These are phyloP conservation scores for Kwoniella botswanensis DNA, from an alignment of 768 basidiomycete species.

Conservation along the genomic window DNA sequence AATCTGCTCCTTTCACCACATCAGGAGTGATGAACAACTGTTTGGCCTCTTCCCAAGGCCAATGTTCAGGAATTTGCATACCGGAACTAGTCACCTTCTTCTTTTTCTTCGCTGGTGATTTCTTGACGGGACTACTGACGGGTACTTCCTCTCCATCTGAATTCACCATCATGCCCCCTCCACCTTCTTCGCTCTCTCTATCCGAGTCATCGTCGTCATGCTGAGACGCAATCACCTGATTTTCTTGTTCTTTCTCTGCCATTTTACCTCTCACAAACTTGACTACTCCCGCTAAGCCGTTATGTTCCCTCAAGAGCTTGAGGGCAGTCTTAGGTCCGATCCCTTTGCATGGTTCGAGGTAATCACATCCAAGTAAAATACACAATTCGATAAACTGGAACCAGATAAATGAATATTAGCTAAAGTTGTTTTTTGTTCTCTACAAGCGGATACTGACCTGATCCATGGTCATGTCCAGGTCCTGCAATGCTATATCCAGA, in stretches of 20 bases:
- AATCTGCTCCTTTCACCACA: slow-evolving; percentile 79
- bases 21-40: slow-evolving; percentile 87
- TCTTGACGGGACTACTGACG: slow-evolving; percentile 54
- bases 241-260: slow-evolving; percentile 55
- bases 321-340: slow-evolving; percentile 93
- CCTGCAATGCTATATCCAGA: slow-evolving; percentile 79
- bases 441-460: slow-evolving; percentile 63
- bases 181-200: slow-evolving; percentile 67
- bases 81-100: slow-evolving; percentile 71
- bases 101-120: slow-evolving; percentile 60
- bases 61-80: slow-evolving; percentile 83
- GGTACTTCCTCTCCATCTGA: slow-evolving; percentile 58
- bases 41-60: slow-evolving; percentile 97
- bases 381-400: slow-evolving; percentile 91
- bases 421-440: not conserved
- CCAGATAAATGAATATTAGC: not conserved
- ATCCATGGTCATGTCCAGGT: slow-evolving; percentile 90
- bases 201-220: slow-evolving; percentile 59
- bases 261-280: slow-evolving; percentile 80
- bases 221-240: slow-evolving; percentile 39
- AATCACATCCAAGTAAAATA: slow-evolving; percentile 95
- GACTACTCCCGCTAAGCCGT: slow-evolving; percentile 72
- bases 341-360: slow-evolving; percentile 97
- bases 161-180: slow-evolving; percentile 65
- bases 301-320: slow-evolving; percentile 85